Base-by-base conservation (phyloP, 2,329 filamentous ascomycete genomes). In the Rutstroemia sydowiana region DNA sequence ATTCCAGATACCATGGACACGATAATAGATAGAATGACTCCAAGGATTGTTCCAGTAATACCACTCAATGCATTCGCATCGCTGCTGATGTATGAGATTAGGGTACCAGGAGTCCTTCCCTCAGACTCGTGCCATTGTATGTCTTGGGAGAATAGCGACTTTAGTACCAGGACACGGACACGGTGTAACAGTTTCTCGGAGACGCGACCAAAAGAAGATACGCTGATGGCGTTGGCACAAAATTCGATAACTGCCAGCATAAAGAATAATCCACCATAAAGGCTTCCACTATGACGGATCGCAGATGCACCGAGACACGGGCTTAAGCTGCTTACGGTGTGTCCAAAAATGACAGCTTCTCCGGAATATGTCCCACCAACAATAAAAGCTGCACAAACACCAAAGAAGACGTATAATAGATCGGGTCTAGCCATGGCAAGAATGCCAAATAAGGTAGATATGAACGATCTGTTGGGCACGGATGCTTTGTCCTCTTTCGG, bases 101-200 rank as follows among this genome's bases (percentile, higher is more conserved):
- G 70, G 11, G 74, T 70, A 0, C 79, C 74, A 0, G 86, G 82
- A 1, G 75, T 83, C 18, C 84, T 76, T 7, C 74, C 75, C 23
- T 79, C 74, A 0, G 83, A 83, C 64, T 88, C 79, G 60, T 89
- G 85, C 85, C 84, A 88, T 53, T 84, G 75, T 31, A 86, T 68
- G 54, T 82, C 79, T 65, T 87, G 83, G 54, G 80, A 73, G 44
- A 86, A 76, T 1, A 87, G 66, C 0, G 82, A 80, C 2, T 79
- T 75, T 64, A 87, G 32, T 16, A 23, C 31, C 32, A 47, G 21
- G 13, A 47, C 34, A 79, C 0, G 80, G 82, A 87, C 76, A 36
- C 73, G 76, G 66, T 82, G 85, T 1, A 87, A 70, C 1, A 85
- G 68, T 55, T 82, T 81, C 63, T 88, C 84, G 1, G 83, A 77